Percentiles rank a stretch among this genome's conserved stretches.
These are phyloP conservation scores for Ammopiptanthus mongolicus DNA, from an alignment of 306 rosid species.

Conservation along the genomic window DNA sequence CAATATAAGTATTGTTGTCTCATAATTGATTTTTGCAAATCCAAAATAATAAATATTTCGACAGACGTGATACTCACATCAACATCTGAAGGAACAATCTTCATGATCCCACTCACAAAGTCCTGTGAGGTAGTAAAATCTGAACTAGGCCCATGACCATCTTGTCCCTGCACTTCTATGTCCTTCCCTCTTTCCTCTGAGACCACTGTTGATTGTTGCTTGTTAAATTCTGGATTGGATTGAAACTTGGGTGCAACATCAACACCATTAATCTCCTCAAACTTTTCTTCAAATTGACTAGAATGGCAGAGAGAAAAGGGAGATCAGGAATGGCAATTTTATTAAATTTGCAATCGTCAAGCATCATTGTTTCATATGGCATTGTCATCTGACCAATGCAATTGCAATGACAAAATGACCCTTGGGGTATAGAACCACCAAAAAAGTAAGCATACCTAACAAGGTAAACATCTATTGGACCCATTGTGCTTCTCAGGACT, in stretches of 20 bases:
- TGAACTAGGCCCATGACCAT: constrained; percentile 41
- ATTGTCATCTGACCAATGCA: constrained; percentile 7
- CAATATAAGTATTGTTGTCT: neutral
- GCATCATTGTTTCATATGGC: constrained; percentile 17
- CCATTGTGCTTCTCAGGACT: constrained; percentile 95
- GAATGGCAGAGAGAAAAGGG: constrained; percentile 6
- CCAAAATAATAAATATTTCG: constrained; percentile 10
- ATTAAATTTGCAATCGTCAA: constrained; percentile 6
- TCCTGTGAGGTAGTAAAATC: constrained; percentile 64
- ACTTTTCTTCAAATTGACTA: constrained; percentile 96
- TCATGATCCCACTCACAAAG: constrained; percentile 84
- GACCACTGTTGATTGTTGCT: constrained; percentile 36
- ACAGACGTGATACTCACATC: constrained; percentile 61
- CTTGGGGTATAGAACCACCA: neutral
- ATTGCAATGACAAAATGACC: constrained; percentile 16
- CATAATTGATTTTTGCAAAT: neutral
- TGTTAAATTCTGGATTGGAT: constrained; percentile 51
- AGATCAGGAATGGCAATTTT: constrained; percentile 7
- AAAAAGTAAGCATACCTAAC: constrained; percentile 62
- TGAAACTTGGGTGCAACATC: constrained; percentile 56
- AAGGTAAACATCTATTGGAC: constrained; percentile 95
- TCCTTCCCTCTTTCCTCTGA: constrained; percentile 49
- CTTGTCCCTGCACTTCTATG: constrained; percentile 46
- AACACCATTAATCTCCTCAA: constrained; percentile 80
- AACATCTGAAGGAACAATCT: constrained; percentile 93